Percentiles rank a stretch among this genome's conserved stretches.
These are phyloP conservation scores for Thermochaetoides thermophila DNA, from an alignment of 495 filamentous ascomycete species.

Conservation along the genomic window DNA sequence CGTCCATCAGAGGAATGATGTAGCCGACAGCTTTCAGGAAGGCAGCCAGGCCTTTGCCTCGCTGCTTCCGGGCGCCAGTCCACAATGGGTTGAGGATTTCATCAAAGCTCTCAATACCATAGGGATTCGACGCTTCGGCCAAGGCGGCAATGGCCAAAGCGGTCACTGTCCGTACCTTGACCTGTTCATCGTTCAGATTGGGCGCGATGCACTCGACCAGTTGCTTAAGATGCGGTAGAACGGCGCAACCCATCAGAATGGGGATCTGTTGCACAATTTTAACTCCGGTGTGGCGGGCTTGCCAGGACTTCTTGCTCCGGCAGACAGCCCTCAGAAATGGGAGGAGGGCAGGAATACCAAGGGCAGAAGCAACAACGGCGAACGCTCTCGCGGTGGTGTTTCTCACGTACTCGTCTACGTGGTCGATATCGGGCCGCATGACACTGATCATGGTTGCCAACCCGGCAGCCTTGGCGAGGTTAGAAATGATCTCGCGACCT, in stretches of 20 bases:
- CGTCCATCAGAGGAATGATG: constrained; percentile 98
- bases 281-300: constrained; percentile 96
- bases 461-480: constrained; percentile 90
- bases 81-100: constrained; percentile 94
- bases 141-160: constrained; percentile 89
- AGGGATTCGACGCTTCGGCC: constrained; percentile 92
- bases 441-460: constrained; percentile 98
- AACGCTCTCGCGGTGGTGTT: constrained; percentile 98
- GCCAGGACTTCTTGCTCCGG: constrained; percentile 97
- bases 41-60: constrained; percentile 88
- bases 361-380: constrained; percentile 89
- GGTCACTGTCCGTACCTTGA: constrained; percentile 92
- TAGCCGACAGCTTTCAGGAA: constrained; percentile 97
- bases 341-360: constrained; percentile 88
- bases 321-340: constrained; percentile 94
- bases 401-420: constrained; percentile 96
- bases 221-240: constrained; percentile 89
- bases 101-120: constrained; percentile 98
- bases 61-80: constrained; percentile 90
- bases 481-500: constrained; percentile 96
- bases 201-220: constrained; percentile 93
- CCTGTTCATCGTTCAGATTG: constrained; percentile 93
- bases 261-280: constrained; percentile 99
- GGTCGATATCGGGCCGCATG: constrained; percentile 98
- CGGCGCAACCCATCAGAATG: constrained; percentile 97